Base-by-base conservation (phyloP, 345 rosid genomes). In the Melaleuca alternifolia region DNA sequence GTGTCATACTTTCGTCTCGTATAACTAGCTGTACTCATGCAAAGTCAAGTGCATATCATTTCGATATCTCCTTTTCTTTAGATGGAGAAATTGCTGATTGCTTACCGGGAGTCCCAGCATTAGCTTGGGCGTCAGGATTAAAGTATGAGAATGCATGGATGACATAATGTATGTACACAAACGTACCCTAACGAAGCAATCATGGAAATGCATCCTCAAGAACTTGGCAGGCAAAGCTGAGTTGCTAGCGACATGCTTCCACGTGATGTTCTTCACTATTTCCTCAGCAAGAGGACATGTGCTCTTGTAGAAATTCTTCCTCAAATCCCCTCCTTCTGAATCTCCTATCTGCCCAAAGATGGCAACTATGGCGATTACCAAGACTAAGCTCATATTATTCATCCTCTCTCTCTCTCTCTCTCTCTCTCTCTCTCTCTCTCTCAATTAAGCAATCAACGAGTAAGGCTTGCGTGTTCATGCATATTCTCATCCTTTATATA, bases 201-300 rank as follows among this genome's bases (percentile, higher is more conserved):
- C 94, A 24, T 92, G 94, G 86, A 92, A 92, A 61, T 92, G 94
- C 86, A 92, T 90, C 85, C 94, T 91, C 14, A 89, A 88, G 71
- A 92, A 86, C 85, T 90, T 91, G 51, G 94, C 89, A 1, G 89
- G 91, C 86, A 90, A 88, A 51, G 89, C 87, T 11, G 85, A 51
- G 62, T 90, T 92, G 15, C 75, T 59, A 23, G 92, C 87, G 87
- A 90, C 90, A 51, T 77, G 83, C 50, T 87, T 83, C 90, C 91
- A 33, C 10, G 87, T 89, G 81, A 90, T 86, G 3, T n/a, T 62
- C 83, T 57, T 50, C 30, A 89, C 82, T 5, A 93, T 85, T 15
- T 89, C 85, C 61, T 93, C 93, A 0, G 89, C 91, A 23, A 85
- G 53, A 1, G 95, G 95, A 51, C 93, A 93, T 33, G 86, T 79